Percentiles rank a stretch among this genome's conserved stretches.
Conservation (phyloP, 129 eudicot species). For the Centrapalus pauciflorus region DNA sequence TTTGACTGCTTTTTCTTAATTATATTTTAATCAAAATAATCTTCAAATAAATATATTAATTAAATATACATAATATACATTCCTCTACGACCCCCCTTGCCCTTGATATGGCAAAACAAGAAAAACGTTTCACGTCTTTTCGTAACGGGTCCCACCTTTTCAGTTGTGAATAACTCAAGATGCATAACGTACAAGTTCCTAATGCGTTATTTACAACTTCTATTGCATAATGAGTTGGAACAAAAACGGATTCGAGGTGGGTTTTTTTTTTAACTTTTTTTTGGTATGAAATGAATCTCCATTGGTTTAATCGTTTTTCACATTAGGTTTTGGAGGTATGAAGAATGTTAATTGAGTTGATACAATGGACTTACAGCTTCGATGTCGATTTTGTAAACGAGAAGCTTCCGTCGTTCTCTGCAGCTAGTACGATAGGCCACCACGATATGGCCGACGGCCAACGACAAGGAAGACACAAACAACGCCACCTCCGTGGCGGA, state of each 20-base stretch:
- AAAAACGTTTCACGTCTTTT: slow-evolving; percentile 17
- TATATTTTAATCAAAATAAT: not conserved
- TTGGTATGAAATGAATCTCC: slow-evolving; percentile 18
- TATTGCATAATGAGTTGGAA: not conserved
- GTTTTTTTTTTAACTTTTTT: not conserved
- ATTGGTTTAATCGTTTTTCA: not conserved
- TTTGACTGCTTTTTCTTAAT: not conserved
- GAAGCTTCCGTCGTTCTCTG: slow-evolving; percentile 84
- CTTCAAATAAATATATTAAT: not conserved
- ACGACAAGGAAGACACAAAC: slow-evolving; percentile 53
- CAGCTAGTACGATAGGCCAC: slow-evolving; percentile 92
- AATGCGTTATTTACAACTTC: not conserved
- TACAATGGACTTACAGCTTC: slow-evolving; percentile 81
- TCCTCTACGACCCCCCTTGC: slow-evolving; percentile 8
- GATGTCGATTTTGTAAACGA: slow-evolving; percentile 82
- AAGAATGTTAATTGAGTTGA: not conserved
- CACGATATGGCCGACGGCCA: slow-evolving; percentile 73
- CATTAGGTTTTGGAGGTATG: not conserved
- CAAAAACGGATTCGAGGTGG: slow-evolving; percentile 7
- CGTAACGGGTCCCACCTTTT: slow-evolving; percentile 6
- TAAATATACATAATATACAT: not conserved
- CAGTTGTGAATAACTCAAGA: slow-evolving; percentile 1
- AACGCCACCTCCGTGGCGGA: slow-evolving; percentile 58
- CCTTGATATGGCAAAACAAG: slow-evolving; percentile 7
- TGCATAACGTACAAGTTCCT: not conserved